These are phyloP conservation scores for Rosa multiflora DNA, from an alignment of 306 rosid genomes.

Conservation along the genomic window DNA sequence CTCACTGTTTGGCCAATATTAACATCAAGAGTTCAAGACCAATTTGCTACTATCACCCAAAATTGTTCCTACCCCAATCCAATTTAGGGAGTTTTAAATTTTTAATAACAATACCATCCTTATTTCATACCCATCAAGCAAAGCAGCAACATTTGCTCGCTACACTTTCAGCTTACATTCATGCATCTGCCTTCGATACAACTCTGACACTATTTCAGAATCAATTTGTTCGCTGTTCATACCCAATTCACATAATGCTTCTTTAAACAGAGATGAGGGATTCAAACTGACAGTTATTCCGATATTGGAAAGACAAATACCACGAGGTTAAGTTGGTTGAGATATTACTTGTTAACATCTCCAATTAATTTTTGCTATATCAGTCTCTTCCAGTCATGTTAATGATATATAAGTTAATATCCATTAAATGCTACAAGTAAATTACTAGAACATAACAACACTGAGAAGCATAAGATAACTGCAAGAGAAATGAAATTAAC, in stretches of 20 bases:
- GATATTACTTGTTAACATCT: neutral
- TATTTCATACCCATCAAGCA: neutral
- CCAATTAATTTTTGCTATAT: neutral
- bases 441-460: neutral
- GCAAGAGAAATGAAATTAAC: neutral
- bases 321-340: neutral
- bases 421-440: neutral
- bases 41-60: neutral
- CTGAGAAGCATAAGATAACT: neutral
- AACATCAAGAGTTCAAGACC: neutral
- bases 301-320: too few species aligned
- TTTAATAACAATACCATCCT: neutral
- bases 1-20: too few species aligned
- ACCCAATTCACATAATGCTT: neutral
- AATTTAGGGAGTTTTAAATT: neutral
- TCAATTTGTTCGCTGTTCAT: neutral
- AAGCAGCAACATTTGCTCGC: neutral
- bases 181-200: neutral
- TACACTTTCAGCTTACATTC: neutral
- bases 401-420: neutral
- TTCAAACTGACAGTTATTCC: neutral
- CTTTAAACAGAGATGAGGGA: neutral
- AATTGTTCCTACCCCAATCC: neutral
- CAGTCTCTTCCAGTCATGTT: neutral
- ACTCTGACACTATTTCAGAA: neutral